Evolutionary conservation across 257 asterid genomes (phyloP).

Genomic region (Marsdenia floribunda): DNA sequence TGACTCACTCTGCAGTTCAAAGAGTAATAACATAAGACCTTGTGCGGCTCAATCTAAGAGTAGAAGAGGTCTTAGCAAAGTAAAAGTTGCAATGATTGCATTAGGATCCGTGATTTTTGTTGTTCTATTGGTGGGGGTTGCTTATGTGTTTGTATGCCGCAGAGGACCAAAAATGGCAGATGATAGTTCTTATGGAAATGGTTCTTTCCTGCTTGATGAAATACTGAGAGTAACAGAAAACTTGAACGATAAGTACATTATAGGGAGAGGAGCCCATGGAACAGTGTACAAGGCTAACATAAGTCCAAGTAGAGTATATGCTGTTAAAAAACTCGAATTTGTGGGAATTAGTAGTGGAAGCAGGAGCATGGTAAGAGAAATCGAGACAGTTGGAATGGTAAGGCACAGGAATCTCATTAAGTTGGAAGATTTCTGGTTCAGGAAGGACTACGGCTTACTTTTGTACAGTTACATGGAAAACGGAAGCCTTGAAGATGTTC

Average conservation of each 20-base stretch:
- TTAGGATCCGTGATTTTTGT: slow-evolving; percentile 30
- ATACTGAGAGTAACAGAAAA: slow-evolving; percentile 63
- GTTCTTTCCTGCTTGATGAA: slow-evolving; percentile 57
- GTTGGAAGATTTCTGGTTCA: slow-evolving; percentile 69
- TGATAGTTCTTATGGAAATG: slow-evolving; percentile 41
- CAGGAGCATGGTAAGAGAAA: slow-evolving; percentile 58
- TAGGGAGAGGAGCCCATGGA: slow-evolving; percentile 87
- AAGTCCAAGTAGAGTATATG: slow-evolving; percentile 45
- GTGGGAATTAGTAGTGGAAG: slow-evolving; percentile 39
- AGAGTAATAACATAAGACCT: slow-evolving; percentile 22
- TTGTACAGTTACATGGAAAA: slow-evolving; percentile 58
- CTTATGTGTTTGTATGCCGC: slow-evolving; percentile 26
- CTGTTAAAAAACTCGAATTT: slow-evolving; percentile 56
- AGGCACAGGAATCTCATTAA: slow-evolving; percentile 70
- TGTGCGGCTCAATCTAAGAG: slow-evolving; percentile 33
- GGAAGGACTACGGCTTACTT: slow-evolving; percentile 63
- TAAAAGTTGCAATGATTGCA: slow-evolving; percentile 37
- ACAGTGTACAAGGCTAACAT: slow-evolving; percentile 57
- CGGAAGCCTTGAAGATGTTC: slow-evolving; percentile 75
- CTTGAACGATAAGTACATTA: slow-evolving; percentile 44
- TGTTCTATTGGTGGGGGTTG: slow-evolving; percentile 34
- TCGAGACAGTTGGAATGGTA: slow-evolving; percentile 70
- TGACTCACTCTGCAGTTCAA: slow-evolving; percentile 29
- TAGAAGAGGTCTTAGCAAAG: slow-evolving; percentile 24
- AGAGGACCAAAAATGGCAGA: slow-evolving; percentile 16